phyloP scores from a whole-genome alignment of 345 rosid species.

The Populus alba region DNA sequence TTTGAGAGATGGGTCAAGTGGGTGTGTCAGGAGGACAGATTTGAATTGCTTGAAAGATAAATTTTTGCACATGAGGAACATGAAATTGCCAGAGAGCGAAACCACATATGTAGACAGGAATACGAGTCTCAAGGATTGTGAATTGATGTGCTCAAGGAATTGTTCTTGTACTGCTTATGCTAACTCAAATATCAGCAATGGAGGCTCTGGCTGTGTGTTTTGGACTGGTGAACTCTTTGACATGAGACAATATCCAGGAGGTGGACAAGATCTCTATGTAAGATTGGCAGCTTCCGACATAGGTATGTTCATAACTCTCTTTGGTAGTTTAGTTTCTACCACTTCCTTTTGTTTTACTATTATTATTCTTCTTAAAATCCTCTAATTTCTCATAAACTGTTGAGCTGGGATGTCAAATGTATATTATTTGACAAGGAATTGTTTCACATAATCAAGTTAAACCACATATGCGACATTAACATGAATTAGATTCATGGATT shows the following conservation, averaged over 20 bases:
- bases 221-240: conserved; percentile 50
- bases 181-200: conserved; percentile 28
- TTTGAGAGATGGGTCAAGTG: conserved; percentile 55
- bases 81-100: conserved; percentile 69
- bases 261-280: conserved; percentile 73
- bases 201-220: conserved; percentile 50
- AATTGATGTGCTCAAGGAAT: conserved; percentile 33
- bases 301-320: conserved; percentile 38
- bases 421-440: not conserved
- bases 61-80: conserved; percentile 48
- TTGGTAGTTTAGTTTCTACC: not conserved
- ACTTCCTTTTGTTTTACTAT: too few species aligned
- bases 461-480: not conserved
- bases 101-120: conserved; percentile 38
- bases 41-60: conserved; percentile 49
- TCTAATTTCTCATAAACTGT: not conserved
- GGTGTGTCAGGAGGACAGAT: conserved; percentile 56
- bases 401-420: not conserved
- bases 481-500: not conserved
- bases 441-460: not conserved
- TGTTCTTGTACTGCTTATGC: conserved; percentile 59
- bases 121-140: conserved; percentile 31
- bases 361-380: not conserved
- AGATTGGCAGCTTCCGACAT: conserved; percentile 74
- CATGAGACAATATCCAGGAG: conserved; percentile 43